Conservation (phyloP, 202 grass and related monocot species). For the Tripidium arundinaceum region DNA sequence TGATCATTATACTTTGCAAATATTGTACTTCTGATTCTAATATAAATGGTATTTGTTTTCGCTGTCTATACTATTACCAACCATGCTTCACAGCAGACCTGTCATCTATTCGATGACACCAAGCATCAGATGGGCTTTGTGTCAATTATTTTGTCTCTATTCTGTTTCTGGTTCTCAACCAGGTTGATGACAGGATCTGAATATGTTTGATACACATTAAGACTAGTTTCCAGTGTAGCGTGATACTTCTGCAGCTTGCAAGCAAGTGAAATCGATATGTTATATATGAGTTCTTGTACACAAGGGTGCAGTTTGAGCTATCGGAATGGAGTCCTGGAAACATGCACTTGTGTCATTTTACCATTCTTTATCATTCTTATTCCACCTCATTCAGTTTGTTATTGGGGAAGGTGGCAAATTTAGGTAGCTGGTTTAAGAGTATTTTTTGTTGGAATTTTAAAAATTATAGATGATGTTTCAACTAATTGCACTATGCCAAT, state of each 20-base stretch:
- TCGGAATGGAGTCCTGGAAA: background rate
- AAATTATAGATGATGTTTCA: constrained; percentile 25
- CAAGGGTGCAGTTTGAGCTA: background rate
- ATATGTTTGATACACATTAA: too few relatives aligned
- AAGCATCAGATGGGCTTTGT: background rate
- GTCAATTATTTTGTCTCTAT: background rate
- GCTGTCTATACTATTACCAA: background rate
- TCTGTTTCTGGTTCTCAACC: background rate
- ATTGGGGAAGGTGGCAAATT: background rate
- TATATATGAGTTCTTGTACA: too few relatives aligned
- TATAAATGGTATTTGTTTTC: background rate
- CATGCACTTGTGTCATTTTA: background rate
- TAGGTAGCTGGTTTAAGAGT: background rate
- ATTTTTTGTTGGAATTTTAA: background rate
- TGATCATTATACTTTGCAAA: too few relatives aligned
- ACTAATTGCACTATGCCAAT: constrained; percentile 1
- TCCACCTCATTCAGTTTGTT: background rate
- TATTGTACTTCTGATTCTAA: background rate
- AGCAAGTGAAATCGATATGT: background rate
- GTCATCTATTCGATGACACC: background rate
- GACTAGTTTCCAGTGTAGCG: background rate
- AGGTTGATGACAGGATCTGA: too few relatives aligned
- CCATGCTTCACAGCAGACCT: constrained; percentile 16
- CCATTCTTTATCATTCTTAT: background rate
- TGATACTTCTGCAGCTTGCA: background rate